Evolutionary conservation across 768 basidiomycete species (phyloP).

Genomic region (Wakefieldia striispora): DNA sequence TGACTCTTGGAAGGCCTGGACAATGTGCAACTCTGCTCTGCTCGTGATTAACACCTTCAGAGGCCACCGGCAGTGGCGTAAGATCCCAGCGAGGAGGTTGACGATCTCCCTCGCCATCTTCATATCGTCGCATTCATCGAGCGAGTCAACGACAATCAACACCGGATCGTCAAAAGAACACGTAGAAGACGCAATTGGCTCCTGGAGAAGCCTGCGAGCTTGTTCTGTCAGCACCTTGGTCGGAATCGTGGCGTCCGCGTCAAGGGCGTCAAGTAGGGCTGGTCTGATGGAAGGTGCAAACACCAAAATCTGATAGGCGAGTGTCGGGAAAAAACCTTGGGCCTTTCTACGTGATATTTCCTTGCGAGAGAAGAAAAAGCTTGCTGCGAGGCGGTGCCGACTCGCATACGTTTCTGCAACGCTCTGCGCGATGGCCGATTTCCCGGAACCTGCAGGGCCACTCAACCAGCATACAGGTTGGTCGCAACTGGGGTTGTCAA

Average conservation of each 20-base stretch:
- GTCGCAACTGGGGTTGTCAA: slow-evolving; percentile 4
- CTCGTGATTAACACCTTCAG: slow-evolving; percentile 27
- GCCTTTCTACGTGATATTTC: slow-evolving; percentile 22
- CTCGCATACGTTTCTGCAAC: slow-evolving; percentile 23
- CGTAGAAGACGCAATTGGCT: slow-evolving; percentile 14
- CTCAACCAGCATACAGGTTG: slow-evolving; percentile 23
- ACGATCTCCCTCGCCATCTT: slow-evolving; percentile 24
- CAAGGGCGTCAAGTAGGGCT: slow-evolving; percentile 17
- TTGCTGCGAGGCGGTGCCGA: slow-evolving; percentile 27
- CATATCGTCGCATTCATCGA: slow-evolving; percentile 25
- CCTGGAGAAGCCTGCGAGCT: slow-evolving; percentile 21
- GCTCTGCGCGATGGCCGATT: slow-evolving; percentile 29
- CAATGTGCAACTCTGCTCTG: slow-evolving; percentile 17
- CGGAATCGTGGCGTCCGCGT: slow-evolving; percentile 20
- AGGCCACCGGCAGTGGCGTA: slow-evolving; percentile 17
- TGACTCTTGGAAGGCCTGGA: slow-evolving; percentile 18
- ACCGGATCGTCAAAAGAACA: slow-evolving; percentile 11
- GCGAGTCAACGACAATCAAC: slow-evolving; percentile 23
- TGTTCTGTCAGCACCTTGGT: slow-evolving; percentile 25
- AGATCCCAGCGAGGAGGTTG: slow-evolving; percentile 17
- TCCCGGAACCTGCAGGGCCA: slow-evolving; percentile 22
- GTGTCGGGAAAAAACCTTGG: slow-evolving; percentile 27
- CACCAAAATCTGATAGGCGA: slow-evolving; percentile 31
- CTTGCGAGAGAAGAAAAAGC: slow-evolving; percentile 34
- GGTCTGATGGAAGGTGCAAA: slow-evolving; percentile 14